A percentile compares a stretch with the other conserved stretches of the same genome.
These are phyloP conservation scores for Crataegus laevigata DNA, from an alignment of 306 rosid genomes.

Conservation along the genomic window DNA sequence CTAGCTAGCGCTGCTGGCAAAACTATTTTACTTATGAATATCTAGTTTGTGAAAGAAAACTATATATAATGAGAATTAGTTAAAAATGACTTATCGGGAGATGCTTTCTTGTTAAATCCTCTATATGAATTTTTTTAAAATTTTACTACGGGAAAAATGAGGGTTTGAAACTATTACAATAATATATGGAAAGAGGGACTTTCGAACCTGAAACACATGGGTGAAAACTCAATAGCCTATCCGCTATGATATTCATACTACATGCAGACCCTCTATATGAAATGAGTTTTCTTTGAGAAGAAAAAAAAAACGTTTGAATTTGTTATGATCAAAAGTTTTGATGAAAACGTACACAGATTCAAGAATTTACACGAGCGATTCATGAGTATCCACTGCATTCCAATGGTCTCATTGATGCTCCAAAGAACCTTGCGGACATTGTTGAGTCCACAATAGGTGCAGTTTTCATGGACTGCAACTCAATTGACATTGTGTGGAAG, in stretches of 20 bases:
- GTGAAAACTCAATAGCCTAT: no score
- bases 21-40: background rate
- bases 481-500: constrained; percentile 43
- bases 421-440: constrained; percentile 42
- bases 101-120: no score
- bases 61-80: no score
- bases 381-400: constrained; percentile 43
- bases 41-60: no score
- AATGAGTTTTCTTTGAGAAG: background rate
- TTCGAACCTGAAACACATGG: no score
- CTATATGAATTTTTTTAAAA: no score
- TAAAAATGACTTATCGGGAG: no score
- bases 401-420: constrained; percentile 39
- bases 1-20: background rate
- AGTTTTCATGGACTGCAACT: constrained; percentile 37
- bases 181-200: no score
- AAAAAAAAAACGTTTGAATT: background rate
- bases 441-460: constrained; percentile 56
- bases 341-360: constrained; percentile 27
- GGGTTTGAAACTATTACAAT: no score
- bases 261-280: no score
- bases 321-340: background rate
- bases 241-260: no score
- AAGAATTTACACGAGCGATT: constrained; percentile 18
- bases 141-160: no score